A percentile compares a stretch with the other conserved stretches of the same genome.
Conservation (phyloP, 495 filamentous ascomycete species). For the Aspergillus incahuasiensis region DNA sequence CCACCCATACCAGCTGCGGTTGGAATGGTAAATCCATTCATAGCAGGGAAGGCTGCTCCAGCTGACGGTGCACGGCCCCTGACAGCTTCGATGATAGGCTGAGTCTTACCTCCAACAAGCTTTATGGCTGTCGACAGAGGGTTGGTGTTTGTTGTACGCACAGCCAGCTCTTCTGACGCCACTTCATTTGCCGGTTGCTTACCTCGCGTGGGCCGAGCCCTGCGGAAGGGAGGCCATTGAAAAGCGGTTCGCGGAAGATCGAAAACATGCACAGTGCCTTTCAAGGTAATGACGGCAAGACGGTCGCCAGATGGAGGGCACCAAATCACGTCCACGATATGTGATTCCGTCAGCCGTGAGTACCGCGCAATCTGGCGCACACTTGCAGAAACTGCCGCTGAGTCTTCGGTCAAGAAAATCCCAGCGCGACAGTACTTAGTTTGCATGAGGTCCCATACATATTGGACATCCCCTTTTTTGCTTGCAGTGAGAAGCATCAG, state of each 20-base stretch:
- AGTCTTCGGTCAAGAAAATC: conserved; percentile 37
- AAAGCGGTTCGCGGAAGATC: conserved; percentile 79
- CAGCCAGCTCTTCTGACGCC: conserved; percentile 38
- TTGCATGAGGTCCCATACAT: conserved; percentile 90
- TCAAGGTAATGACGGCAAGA: conserved; percentile 80
- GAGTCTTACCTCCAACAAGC: conserved; percentile 51
- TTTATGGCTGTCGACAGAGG: conserved; percentile 62
- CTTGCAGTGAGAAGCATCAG: conserved; percentile 82
- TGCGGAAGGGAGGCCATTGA: conserved; percentile 82
- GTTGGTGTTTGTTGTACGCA: conserved; percentile 52
- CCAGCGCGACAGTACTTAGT: conserved; percentile 38
- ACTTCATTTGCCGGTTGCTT: conserved; percentile 28
- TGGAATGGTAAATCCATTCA: conserved; percentile 47
- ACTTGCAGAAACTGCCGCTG: conserved; percentile 31
- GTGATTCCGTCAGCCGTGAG: conserved; percentile 83
- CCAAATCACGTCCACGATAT: conserved; percentile 88
- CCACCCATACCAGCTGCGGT: conserved; percentile 68
- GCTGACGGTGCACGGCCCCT: conserved; percentile 47
- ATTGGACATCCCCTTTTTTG: conserved; percentile 86
- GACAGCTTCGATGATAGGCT: conserved; percentile 54
- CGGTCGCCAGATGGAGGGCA: conserved; percentile 72
- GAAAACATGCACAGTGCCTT: conserved; percentile 89
- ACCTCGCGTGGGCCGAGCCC: conserved; percentile 43
- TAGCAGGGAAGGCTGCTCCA: conserved; percentile 43
- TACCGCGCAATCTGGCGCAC: conserved; percentile 84